These are phyloP conservation scores for Fusarium buxicola DNA, from an alignment of 2,329 filamentous ascomycete genomes.

Conservation along the genomic window DNA sequence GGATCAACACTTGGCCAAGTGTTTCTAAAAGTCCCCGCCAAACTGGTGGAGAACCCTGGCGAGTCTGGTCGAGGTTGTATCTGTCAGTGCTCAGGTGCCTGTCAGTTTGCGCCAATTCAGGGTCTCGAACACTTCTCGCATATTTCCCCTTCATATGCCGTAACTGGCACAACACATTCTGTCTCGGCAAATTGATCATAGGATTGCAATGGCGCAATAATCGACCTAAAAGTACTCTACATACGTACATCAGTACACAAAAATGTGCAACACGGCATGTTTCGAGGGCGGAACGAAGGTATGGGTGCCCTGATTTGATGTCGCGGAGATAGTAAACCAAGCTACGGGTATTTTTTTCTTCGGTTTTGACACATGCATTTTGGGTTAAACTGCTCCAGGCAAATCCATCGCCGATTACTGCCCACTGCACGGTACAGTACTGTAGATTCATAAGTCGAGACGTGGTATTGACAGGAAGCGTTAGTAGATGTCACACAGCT, in stretches of 20 bases:
- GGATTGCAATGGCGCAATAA: no score
- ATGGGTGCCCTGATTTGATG: slow-evolving; percentile 1
- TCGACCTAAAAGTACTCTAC: no score
- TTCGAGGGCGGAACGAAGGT: neutral
- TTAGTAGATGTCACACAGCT: no score
- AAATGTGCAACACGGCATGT: neutral
- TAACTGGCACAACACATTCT: no score
- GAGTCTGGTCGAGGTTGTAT: slow-evolving; percentile 7
- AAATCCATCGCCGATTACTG: slow-evolving; percentile 24
- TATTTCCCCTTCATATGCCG: no score
- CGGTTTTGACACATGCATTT: slow-evolving; percentile 18
- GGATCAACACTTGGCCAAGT: neutral
- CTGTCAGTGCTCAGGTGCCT: slow-evolving; percentile 13
- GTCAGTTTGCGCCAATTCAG: slow-evolving; percentile 1
- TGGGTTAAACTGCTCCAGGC: slow-evolving; percentile 11
- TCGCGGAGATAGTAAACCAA: slow-evolving; percentile 10
- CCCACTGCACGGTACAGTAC: neutral
- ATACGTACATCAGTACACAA: neutral
- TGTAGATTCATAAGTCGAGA: no score
- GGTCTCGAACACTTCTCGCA: slow-evolving; percentile 13
- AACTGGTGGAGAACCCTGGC: slow-evolving; percentile 21
- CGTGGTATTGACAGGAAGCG: no score
- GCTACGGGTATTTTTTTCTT: slow-evolving; percentile 37
- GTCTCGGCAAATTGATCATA: no score
- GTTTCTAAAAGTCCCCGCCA: slow-evolving; percentile 18